Evolutionary conservation across 768 basidiomycete genomes (phyloP).

Genomic region (Rubroboletus satanas): DNA sequence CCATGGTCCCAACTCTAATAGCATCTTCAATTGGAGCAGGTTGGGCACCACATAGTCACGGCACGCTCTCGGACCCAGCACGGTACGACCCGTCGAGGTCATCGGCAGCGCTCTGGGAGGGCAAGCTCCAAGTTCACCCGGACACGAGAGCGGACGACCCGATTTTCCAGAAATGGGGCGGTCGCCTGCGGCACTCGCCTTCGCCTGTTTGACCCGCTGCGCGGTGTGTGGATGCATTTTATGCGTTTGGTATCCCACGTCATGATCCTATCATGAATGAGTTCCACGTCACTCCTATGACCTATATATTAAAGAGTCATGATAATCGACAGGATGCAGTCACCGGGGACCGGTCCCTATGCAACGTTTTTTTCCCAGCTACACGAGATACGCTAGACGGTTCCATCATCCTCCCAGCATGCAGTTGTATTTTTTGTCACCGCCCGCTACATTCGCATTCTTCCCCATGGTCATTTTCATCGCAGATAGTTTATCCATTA

Average conservation of each 20-base stretch:
- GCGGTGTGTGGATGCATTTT: not conserved
- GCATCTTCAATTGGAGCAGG: slow-evolving; percentile 70
- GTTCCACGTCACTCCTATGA: slow-evolving; percentile 3
- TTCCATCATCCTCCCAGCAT: not conserved
- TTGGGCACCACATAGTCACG: slow-evolving; percentile 53
- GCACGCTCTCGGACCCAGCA: slow-evolving; percentile 70
- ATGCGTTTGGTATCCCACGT: not conserved
- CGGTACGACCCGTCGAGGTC: slow-evolving; percentile 74
- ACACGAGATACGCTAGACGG: not conserved
- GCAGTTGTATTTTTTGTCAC: not conserved
- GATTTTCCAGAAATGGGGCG: slow-evolving; percentile 34
- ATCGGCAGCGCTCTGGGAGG: slow-evolving; percentile 80
- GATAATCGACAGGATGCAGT: slow-evolving; percentile 6
- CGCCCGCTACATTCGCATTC: not conserved
- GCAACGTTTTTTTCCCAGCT: not conserved
- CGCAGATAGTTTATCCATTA: slow-evolving; percentile 24
- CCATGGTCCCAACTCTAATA: slow-evolving; percentile 72
- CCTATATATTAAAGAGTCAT: slow-evolving; percentile 10
- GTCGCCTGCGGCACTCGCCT: slow-evolving; percentile 12
- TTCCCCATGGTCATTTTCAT: not conserved
- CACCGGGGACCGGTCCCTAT: slow-evolving; percentile 10
- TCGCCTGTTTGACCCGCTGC: slow-evolving; percentile 16
- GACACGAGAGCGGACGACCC: slow-evolving; percentile 72
- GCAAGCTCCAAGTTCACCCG: slow-evolving; percentile 84
- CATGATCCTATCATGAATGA: slow-evolving; percentile 5